These are phyloP conservation scores for Smittium mucronatum DNA, from an alignment of 371 early-diverging fungal genomes.

Conservation along the genomic window DNA sequence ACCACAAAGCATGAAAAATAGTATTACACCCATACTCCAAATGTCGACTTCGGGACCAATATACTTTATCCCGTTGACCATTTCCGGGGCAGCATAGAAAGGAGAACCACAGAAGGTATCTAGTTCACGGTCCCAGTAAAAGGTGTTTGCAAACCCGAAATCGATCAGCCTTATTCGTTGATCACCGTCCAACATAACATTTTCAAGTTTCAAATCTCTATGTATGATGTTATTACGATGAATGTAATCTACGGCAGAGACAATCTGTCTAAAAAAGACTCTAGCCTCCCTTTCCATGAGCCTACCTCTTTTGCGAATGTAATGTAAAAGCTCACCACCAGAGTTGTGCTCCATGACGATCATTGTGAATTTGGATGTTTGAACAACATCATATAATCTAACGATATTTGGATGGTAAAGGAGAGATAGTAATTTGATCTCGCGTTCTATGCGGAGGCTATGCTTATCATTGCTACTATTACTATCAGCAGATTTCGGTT, in stretches of 20 bases:
- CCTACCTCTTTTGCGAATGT: slow-evolving; percentile 77
- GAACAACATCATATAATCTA: slow-evolving; percentile 79
- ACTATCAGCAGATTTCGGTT: slow-evolving; percentile 43
- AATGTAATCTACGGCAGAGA: slow-evolving; percentile 84
- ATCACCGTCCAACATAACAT: slow-evolving; percentile 77
- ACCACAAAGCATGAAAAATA: slow-evolving; percentile 90
- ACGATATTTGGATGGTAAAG: slow-evolving; percentile 85
- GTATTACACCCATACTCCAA: slow-evolving; percentile 97
- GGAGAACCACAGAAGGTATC: slow-evolving; percentile 91
- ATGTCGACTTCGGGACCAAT: slow-evolving; percentile 59
- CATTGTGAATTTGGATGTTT: slow-evolving; percentile 75
- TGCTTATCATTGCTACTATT: slow-evolving; percentile 22
- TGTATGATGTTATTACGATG: slow-evolving; percentile 88
- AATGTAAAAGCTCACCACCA: slow-evolving; percentile 94
- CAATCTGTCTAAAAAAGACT: slow-evolving; percentile 89
- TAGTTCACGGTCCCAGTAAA: slow-evolving; percentile 60
- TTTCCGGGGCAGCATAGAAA: slow-evolving; percentile 79
- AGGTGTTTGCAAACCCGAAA: slow-evolving; percentile 91
- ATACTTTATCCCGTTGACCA: slow-evolving; percentile 66
- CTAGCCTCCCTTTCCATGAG: slow-evolving; percentile 78
- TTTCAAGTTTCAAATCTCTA: slow-evolving; percentile 94
- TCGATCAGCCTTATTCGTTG: slow-evolving; percentile 80
- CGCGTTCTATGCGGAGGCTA: slow-evolving; percentile 60
- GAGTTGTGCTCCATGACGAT: slow-evolving; percentile 92
- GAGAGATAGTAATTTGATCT: slow-evolving; percentile 86